Evolutionary conservation across 441 rosid species (phyloP).

Genomic region (Mallotus japonicus): DNA sequence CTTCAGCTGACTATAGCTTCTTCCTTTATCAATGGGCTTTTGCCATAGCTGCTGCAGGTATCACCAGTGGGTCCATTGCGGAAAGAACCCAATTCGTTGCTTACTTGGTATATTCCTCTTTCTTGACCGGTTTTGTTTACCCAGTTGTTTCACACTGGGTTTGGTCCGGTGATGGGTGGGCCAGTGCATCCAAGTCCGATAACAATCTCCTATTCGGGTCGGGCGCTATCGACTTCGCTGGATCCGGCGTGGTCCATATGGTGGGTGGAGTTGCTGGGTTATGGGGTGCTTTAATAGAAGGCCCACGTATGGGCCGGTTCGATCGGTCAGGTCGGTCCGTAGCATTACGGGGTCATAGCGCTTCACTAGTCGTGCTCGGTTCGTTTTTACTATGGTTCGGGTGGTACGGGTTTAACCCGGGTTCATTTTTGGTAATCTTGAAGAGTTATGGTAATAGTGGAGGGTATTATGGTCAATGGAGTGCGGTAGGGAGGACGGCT

Average conservation of each 20-base stretch:
- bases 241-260: constrained; percentile 76
- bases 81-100: constrained; percentile 74
- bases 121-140: constrained; percentile 68
- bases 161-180: constrained; percentile 74
- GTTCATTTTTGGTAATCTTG: constrained; percentile 60
- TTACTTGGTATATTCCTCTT: constrained; percentile 60
- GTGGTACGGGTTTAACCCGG: constrained; percentile 91
- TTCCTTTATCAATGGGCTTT: constrained; percentile 81
- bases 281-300: constrained; percentile 78
- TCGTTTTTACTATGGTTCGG: constrained; percentile 87
- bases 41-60: constrained; percentile 73
- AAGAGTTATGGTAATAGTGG: constrained; percentile 37
- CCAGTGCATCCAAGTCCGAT: constrained; percentile 38
- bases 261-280: constrained; percentile 72
- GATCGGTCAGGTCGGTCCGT: constrained; percentile 49
- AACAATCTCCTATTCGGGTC: constrained; percentile 43
- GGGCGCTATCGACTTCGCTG: constrained; percentile 67
- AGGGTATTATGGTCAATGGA: constrained; percentile 72
- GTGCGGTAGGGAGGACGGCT: constrained; percentile 72
- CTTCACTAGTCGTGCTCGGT: constrained; percentile 73
- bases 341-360: constrained; percentile 73
- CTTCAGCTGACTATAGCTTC: constrained; percentile 40
- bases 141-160: constrained; percentile 69
- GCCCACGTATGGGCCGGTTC: constrained; percentile 81
- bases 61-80: constrained; percentile 75